Percentiles rank a stretch among this genome's conserved stretches.
phyloP scores from a whole-genome alignment of 2,329 filamentous ascomycete genomes.

The Amauroascus niger region DNA sequence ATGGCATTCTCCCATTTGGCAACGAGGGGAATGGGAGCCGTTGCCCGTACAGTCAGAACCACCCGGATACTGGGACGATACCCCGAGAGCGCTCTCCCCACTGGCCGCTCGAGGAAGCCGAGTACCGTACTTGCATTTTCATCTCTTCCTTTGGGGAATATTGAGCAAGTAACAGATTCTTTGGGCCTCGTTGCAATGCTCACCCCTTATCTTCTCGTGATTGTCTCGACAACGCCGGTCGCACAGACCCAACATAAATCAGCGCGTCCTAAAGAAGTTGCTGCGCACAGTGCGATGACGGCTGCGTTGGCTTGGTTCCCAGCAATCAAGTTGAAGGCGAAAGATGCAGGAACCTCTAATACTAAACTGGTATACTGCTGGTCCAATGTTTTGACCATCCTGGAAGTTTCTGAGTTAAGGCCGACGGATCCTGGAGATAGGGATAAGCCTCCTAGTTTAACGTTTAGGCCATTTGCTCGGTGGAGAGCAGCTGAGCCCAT shows the following conservation, averaged over 20 bases:
- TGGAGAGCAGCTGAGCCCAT: slow-evolving; percentile 95
- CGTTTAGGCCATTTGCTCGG: slow-evolving; percentile 71
- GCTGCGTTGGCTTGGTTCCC: slow-evolving; percentile 97
- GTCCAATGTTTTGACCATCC: slow-evolving; percentile 91
- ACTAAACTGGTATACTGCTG: slow-evolving; percentile 93
- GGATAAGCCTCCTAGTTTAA: slow-evolving; percentile 67
- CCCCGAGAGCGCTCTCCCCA: slow-evolving; percentile 54
- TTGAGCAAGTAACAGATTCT: slow-evolving; percentile 75
- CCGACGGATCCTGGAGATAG: slow-evolving; percentile 50
- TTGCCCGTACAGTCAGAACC: slow-evolving; percentile 78
- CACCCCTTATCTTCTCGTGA: slow-evolving; percentile 88
- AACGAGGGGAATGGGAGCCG: slow-evolving; percentile 74
- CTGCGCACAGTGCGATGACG: slow-evolving; percentile 81
- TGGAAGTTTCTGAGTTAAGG: slow-evolving; percentile 71
- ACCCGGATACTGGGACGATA: slow-evolving; percentile 87
- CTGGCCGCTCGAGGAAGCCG: slow-evolving; percentile 63
- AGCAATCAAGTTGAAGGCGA: slow-evolving; percentile 78
- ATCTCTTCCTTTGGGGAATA: slow-evolving; percentile 83
- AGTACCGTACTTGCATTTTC: slow-evolving; percentile 92
- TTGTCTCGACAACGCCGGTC: slow-evolving; percentile 92
- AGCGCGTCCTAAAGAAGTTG: slow-evolving; percentile 79
- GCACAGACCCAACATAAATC: slow-evolving; percentile 96
- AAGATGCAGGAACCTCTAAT: slow-evolving; percentile 56
- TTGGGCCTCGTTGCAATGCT: slow-evolving; percentile 91
- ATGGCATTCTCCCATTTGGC: slow-evolving; percentile 99